phyloP scores from a whole-genome alignment of 768 basidiomycete species.

The Leucocoprinus leucothites region DNA sequence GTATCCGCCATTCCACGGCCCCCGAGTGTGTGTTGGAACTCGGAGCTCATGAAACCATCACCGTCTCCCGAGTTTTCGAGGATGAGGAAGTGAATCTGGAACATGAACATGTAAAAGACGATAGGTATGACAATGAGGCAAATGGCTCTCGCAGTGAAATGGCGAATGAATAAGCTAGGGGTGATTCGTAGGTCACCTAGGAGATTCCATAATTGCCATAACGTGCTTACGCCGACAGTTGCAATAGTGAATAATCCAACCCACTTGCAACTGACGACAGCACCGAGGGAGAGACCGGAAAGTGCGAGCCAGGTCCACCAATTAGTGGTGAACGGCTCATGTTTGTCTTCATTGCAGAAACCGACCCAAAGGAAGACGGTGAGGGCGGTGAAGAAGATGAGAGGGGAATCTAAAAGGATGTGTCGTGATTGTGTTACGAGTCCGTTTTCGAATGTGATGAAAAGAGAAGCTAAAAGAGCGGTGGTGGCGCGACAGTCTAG shows the following conservation, averaged over 20 bases:
- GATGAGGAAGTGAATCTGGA: conserved; percentile 90
- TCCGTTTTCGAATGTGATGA: conserved; percentile 96
- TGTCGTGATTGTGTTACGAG: conserved; percentile 93
- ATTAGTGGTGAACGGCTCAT: conserved; percentile 72
- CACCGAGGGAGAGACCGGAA: conserved; percentile 87
- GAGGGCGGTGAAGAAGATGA: conserved; percentile 96
- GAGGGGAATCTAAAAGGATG: conserved; percentile 97
- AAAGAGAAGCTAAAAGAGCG: conserved; percentile 84
- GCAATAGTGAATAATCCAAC: conserved; percentile 98
- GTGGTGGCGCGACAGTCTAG: conserved; percentile 92
- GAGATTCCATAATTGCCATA: conserved; percentile 84
- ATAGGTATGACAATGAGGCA: conserved; percentile 86
- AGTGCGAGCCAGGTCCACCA: conserved; percentile 96
- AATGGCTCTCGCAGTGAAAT: conserved; percentile 86
- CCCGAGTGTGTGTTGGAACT: conserved; percentile 93
- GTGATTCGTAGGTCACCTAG: conserved; percentile 84
- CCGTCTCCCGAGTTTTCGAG: conserved; percentile 91
- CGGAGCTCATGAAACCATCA: conserved; percentile 98
- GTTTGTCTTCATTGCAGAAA: conserved; percentile 89
- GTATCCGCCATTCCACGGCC: conserved; percentile 93
- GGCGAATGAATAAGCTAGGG: conserved; percentile 70
- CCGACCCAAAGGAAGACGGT: conserved; percentile 84
- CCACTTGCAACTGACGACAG: conserved; percentile 95
- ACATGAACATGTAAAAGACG: conserved; percentile 95
- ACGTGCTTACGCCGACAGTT: conserved; percentile 81